Evolutionary conservation across 192 early-diverging fungal species (phyloP).

Genomic region (Coemansia sp.): DNA sequence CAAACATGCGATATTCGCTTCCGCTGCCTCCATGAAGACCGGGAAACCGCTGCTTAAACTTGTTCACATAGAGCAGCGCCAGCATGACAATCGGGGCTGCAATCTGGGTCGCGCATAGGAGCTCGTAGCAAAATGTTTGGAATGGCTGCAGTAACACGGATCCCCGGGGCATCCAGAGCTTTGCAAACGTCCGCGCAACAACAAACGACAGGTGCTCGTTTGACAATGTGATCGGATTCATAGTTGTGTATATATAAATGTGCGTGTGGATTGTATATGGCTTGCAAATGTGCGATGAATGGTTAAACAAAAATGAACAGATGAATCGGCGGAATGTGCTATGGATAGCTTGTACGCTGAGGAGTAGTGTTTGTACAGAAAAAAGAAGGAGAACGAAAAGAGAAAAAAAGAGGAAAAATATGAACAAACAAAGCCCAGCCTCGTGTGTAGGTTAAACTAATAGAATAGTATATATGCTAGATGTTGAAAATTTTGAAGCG

Average conservation of each 20-base stretch:
- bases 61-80: slow-evolving; percentile 45
- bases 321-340: not conserved
- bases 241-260: not conserved
- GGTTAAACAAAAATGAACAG: not conserved
- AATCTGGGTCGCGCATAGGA: slow-evolving; percentile 52
- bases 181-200: slow-evolving; percentile 40
- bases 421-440: slow-evolving; percentile 2
- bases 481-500: not conserved
- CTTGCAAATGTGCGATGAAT: no score
- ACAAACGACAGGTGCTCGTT: slow-evolving; percentile 48
- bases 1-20: slow-evolving; percentile 79
- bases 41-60: slow-evolving; percentile 40
- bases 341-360: not conserved
- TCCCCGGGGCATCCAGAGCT: slow-evolving; percentile 42
- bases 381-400: slow-evolving; percentile 7
- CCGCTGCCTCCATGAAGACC: slow-evolving; percentile 53
- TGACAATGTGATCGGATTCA: slow-evolving; percentile 26
- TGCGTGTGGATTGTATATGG: not conserved
- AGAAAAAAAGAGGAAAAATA: not conserved
- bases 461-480: not conserved
- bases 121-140: slow-evolving; percentile 46
- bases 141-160: slow-evolving; percentile 41
- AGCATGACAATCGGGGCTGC: slow-evolving; percentile 51
- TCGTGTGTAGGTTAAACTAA: slow-evolving; percentile 3
- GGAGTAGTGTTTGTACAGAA: not conserved